phyloP scores from a whole-genome alignment of 176 grass and related monocot species.

The Oryza australiensis region DNA sequence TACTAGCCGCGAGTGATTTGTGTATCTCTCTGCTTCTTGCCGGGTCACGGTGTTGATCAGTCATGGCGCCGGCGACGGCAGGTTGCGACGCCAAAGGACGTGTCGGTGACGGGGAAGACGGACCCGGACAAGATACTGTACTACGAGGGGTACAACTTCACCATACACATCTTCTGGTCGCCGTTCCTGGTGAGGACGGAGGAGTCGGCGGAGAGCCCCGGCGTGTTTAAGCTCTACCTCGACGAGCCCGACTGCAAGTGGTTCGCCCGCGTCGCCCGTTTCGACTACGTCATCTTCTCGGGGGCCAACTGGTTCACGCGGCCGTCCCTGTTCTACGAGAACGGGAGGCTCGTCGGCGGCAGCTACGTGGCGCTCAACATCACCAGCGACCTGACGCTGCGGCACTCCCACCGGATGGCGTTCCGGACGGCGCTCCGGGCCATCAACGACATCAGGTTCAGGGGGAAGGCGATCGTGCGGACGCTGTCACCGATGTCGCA shows the following conservation, averaged over 20 bases:
- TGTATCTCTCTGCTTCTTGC: neutral
- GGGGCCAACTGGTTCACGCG: slow-evolving; percentile 70
- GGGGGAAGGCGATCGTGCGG: slow-evolving; percentile 48
- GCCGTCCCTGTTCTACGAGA: slow-evolving; percentile 46
- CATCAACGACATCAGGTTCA: slow-evolving; percentile 15
- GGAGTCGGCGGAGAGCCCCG: slow-evolving; percentile 24
- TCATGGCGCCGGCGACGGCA: slow-evolving; percentile 10
- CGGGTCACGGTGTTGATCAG: neutral
- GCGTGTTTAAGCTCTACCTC: slow-evolving; percentile 55
- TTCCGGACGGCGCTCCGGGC: slow-evolving; percentile 53
- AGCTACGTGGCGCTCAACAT: slow-evolving; percentile 47
- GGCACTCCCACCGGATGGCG: slow-evolving; percentile 50
- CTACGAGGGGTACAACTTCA: slow-evolving; percentile 56
- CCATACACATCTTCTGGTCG: slow-evolving; percentile 63
- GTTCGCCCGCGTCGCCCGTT: slow-evolving; percentile 39
- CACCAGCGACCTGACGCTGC: slow-evolving; percentile 52
- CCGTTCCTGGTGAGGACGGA: slow-evolving; percentile 60
- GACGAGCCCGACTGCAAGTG: slow-evolving; percentile 62
- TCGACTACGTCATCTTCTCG: slow-evolving; percentile 75
- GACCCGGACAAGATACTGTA: slow-evolving; percentile 30
- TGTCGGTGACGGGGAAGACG: slow-evolving; percentile 8
- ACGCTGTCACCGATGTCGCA: slow-evolving; percentile 71
- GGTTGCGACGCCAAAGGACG: slow-evolving; percentile 35
- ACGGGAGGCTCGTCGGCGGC: slow-evolving; percentile 46
- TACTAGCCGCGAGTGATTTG: neutral